phyloP scores from a whole-genome alignment of 2,329 filamentous ascomycete species.

The Xylariaceae sp. region DNA sequence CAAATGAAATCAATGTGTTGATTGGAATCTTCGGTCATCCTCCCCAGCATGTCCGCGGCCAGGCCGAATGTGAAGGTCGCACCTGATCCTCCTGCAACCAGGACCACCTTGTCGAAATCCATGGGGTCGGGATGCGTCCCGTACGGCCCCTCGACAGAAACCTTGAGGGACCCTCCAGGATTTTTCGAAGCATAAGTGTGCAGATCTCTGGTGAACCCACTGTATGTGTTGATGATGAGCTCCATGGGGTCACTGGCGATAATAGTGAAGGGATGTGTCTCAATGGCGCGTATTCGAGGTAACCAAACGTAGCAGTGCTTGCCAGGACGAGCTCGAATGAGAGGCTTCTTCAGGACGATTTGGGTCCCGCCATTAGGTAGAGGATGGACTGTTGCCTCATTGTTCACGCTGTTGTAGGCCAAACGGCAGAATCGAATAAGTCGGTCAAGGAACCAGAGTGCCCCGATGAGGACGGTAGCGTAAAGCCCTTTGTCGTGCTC shows the following conservation, averaged over 20 bases:
- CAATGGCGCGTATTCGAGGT: conserved; percentile 49
- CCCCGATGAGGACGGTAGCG: conserved; percentile 33
- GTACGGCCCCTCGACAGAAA: conserved; percentile 57
- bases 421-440: conserved; percentile 34
- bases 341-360: conserved; percentile 43
- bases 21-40: conserved; percentile 32
- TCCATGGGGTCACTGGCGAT: conserved; percentile 48
- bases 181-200: conserved; percentile 46
- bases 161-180: conserved; percentile 43
- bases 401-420: conserved; percentile 33
- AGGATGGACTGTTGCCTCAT: conserved; percentile 36
- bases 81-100: conserved; percentile 58
- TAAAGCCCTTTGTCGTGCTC: conserved; percentile 29
- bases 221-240: conserved; percentile 54
- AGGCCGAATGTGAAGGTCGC: conserved; percentile 54
- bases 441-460: conserved; percentile 42
- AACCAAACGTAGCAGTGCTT: conserved; percentile 64
- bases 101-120: conserved; percentile 50
- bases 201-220: conserved; percentile 55
- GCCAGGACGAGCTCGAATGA: conserved; percentile 42
- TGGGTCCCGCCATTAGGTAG: conserved; percentile 41
- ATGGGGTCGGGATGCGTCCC: conserved; percentile 50
- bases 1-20: conserved; percentile 45
- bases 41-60: conserved; percentile 40
- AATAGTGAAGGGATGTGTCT: conserved; percentile 63